Evolutionary conservation across 768 basidiomycete species (phyloP), one percentile per base, ranked within the genome.

Genomic region (Antrodiella citrinella): DNA sequence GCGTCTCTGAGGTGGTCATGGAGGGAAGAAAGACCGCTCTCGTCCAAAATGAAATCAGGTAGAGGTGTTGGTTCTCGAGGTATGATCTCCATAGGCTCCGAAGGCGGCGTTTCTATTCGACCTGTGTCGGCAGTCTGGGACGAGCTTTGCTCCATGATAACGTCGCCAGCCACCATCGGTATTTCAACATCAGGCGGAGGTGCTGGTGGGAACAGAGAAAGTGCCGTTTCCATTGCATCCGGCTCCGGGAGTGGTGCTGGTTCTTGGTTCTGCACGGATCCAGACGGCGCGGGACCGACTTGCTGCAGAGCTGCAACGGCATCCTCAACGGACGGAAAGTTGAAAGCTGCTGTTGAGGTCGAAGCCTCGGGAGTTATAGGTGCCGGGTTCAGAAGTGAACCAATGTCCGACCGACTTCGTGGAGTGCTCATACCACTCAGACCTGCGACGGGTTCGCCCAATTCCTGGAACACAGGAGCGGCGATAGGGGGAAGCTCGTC

Each of bases 41-140:
- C 69, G 44, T 87, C 73, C 12, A 95, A 59, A 39, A 78, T 64
- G 66, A 99, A 96, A 38, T 86, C 81, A 1, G 91, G 91, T 2
- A 83, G 71, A 1, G 87, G 86, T 0, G 85, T 81, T 0, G 84
- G 85, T 11, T 76, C 68, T 44, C 79, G 74, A 50, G 81, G 81
- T 15, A 60, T n/a, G 42, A 82, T 65, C 26, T 80, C 71, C 71
- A 83, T 68, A 68, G 35, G 72, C 65, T 54, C 63, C 15, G 41
- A 7, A 59, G 49, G 63, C 57, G 43, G 61, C 9, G 46, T n/a
- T 7, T 25, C 23, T 11, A 26, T 15, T 3, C 18, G 20, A 15
- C 42, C 12, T 4, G 26, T n/a, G 22, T 22, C 44, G 13, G 41
- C 7, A 22, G 9, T 5, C n/a, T n/a, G 21, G 5, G 41, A n/a